A percentile compares a stretch with the other conserved stretches of the same genome.
These are phyloP conservation scores for Coniochaeta sp. DNA, from an alignment of 2,329 filamentous ascomycete species.

Conservation along the genomic window DNA sequence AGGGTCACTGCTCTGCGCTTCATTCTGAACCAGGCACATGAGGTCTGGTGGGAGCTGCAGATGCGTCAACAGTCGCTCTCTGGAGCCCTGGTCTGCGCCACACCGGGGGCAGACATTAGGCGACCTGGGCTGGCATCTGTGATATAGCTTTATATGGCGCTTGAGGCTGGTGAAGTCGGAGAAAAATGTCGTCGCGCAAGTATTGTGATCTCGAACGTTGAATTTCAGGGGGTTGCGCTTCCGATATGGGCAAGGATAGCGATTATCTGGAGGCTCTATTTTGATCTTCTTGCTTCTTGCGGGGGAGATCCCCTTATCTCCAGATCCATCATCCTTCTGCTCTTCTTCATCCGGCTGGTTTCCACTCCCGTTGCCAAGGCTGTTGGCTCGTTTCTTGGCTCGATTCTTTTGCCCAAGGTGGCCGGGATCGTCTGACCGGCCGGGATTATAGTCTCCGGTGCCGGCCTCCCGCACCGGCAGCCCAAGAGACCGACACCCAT, in stretches of 20 bases:
- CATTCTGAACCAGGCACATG: background rate
- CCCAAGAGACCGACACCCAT: background rate
- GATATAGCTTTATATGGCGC: background rate
- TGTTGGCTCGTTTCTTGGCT: background rate
- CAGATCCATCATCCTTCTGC: background rate
- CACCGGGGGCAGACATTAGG: background rate
- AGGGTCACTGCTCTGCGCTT: background rate
- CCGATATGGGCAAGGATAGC: background rate
- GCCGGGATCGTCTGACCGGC: background rate
- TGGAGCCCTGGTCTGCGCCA: background rate
- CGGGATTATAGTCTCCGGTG: background rate
- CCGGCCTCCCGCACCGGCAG: background rate
- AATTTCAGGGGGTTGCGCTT: constrained; percentile 1
- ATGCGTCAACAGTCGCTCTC: background rate
- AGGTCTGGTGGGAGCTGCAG: background rate
- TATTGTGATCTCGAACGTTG: constrained; percentile 1
- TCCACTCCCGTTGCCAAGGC: background rate
- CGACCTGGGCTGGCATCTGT: background rate
- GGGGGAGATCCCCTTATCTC: background rate
- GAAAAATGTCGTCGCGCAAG: background rate
- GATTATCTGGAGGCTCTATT: background rate
- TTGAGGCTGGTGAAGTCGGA: background rate
- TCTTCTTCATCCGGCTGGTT: background rate
- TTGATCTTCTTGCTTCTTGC: background rate
- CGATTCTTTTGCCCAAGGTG: background rate